Evolutionary conservation across 1,284 basidiomycete genomes (phyloP).

Genomic region (Ceratobasidium sp.): DNA sequence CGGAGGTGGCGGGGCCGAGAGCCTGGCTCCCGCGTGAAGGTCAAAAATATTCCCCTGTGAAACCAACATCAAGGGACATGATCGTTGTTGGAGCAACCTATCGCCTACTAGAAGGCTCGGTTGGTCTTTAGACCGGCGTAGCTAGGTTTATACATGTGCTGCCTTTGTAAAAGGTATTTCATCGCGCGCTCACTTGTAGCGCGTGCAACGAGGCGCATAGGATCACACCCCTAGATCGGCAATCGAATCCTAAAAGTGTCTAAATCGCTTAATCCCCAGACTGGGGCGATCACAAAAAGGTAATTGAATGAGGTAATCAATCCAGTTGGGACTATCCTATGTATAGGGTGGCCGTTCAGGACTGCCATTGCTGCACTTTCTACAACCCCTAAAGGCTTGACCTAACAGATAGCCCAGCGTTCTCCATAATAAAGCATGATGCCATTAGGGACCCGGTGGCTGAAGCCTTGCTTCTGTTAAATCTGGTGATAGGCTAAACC

Average conservation of each 20-base stretch:
- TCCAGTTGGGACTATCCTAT: not conserved
- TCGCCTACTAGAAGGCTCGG: not conserved
- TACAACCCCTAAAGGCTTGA: not conserved
- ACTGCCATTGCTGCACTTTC: not conserved
- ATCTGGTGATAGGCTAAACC: not conserved
- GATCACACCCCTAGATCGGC: slow-evolving; percentile 12
- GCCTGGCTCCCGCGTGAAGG: not conserved
- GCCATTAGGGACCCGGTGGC: not conserved
- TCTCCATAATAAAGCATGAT: not conserved
- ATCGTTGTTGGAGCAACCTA: not conserved
- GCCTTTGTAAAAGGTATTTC: not conserved
- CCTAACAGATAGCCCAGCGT: not conserved
- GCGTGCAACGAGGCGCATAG: slow-evolving; percentile 5
- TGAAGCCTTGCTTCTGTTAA: not conserved
- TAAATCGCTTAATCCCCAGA: slow-evolving; percentile 27
- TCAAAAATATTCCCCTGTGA: slow-evolving; percentile 3
- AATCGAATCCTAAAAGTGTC: slow-evolving; percentile 9
- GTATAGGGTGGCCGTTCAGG: not conserved
- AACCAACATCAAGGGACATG: slow-evolving; percentile 31
- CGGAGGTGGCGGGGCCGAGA: not conserved
- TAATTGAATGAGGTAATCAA: slow-evolving; percentile 7
- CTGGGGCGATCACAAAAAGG: not conserved
- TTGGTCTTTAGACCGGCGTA: not conserved
- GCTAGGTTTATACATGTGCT: not conserved
- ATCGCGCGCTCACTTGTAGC: not conserved